These are phyloP conservation scores for Tuctoria greenei DNA, from an alignment of 176 grass and related monocot species.

Conservation along the genomic window DNA sequence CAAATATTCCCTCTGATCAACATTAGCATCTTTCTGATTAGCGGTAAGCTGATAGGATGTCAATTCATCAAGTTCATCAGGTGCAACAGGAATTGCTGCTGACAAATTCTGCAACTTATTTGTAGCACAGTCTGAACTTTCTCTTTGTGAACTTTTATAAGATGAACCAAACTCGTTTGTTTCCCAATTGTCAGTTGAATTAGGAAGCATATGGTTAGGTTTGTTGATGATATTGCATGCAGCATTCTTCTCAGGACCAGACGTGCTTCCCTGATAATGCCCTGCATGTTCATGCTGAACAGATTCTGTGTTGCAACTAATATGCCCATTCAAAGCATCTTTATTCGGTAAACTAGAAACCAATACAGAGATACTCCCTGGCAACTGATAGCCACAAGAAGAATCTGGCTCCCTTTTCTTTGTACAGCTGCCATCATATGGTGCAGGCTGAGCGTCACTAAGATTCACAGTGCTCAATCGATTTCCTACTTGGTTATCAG, in stretches of 20 bases:
- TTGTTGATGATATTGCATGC: slow-evolving; percentile 11
- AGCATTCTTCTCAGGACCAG: slow-evolving; percentile 6
- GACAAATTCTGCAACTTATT: slow-evolving; percentile 42
- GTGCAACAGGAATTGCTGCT: slow-evolving; percentile 10
- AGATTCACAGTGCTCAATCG: background rate
- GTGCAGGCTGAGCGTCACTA: slow-evolving; percentile 32
- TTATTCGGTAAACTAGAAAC: slow-evolving; percentile 18
- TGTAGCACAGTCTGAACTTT: slow-evolving; percentile 32
- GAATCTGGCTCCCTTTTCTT: slow-evolving; percentile 24
- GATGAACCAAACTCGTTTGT: background rate
- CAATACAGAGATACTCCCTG: slow-evolving; percentile 26
- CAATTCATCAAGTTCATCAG: slow-evolving; percentile 53
- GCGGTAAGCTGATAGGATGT: slow-evolving; percentile 25
- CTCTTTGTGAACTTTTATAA: background rate
- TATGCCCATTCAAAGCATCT: slow-evolving; percentile 42
- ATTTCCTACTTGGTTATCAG: slow-evolving; percentile 43
- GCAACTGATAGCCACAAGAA: slow-evolving; percentile 32
- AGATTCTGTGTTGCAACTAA: slow-evolving; percentile 30
- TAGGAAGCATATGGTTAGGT: slow-evolving; percentile 30
- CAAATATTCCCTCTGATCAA: slow-evolving; percentile 11
- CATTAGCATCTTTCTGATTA: slow-evolving; percentile 29
- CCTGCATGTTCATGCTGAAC: slow-evolving; percentile 31
- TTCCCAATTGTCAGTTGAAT: slow-evolving; percentile 37
- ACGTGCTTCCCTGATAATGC: slow-evolving; percentile 18
- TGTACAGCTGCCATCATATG: slow-evolving; percentile 22